Conservation (phyloP, 805 yeast species). For the Schizosaccharomyces lindneri region DNA sequence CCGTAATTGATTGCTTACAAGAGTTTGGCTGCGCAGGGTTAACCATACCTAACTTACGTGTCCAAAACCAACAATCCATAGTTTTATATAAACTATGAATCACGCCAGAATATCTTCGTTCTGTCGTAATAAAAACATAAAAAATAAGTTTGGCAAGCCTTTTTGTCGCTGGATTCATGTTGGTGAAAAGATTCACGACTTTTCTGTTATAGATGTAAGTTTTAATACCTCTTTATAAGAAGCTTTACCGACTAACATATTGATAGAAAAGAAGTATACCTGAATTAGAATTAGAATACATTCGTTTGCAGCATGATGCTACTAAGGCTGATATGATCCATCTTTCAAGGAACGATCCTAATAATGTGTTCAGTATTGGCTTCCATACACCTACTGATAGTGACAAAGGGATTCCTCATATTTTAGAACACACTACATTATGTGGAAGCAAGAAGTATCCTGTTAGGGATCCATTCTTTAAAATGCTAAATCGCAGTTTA, state of each 20-base stretch:
- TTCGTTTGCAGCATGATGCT: slow-evolving; percentile 35
- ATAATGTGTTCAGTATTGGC: slow-evolving; percentile 70
- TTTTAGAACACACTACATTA: slow-evolving; percentile 80
- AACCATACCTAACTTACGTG: background rate
- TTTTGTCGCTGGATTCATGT: background rate
- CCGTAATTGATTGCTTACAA: too few species aligned
- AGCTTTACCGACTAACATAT: background rate
- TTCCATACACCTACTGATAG: slow-evolving; percentile 91
- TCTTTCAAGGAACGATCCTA: slow-evolving; percentile 55
- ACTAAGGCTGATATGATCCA: slow-evolving; percentile 71
- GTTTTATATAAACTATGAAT: background rate
- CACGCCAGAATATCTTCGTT: background rate
- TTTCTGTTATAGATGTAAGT: background rate
- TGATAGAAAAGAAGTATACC: slow-evolving; percentile 23
- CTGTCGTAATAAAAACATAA: background rate
- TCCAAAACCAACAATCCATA: background rate
- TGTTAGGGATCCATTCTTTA: slow-evolving; percentile 90
- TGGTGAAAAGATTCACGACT: background rate
- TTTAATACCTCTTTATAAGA: background rate
- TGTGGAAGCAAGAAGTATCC: slow-evolving; percentile 86
- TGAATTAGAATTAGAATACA: slow-evolving; percentile 59
- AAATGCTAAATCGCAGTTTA: slow-evolving; percentile 83
- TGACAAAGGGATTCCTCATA: slow-evolving; percentile 88
- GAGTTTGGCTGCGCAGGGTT: too few species aligned
- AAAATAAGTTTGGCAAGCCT: background rate